Conservation (phyloP, 2,329 filamentous ascomycete species). For the Fusarium udum region DNA sequence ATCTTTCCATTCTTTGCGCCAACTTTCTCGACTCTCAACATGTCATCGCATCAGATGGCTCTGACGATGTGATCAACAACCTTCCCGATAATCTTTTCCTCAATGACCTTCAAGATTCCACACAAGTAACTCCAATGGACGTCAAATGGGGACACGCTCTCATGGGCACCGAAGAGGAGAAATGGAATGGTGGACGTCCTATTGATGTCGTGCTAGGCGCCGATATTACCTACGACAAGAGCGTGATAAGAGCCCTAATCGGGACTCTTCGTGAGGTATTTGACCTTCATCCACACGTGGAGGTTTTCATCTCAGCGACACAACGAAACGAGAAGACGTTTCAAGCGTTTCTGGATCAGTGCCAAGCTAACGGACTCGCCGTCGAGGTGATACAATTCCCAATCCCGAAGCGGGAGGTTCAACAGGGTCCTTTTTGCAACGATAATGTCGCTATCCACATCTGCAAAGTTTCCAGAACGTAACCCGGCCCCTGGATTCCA, state of each 20-base stretch:
- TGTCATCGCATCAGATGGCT: slow-evolving; percentile 78
- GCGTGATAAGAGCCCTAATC: slow-evolving; percentile 70
- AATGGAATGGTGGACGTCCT: slow-evolving; percentile 57
- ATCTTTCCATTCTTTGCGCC: slow-evolving; percentile 78
- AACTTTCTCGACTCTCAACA: slow-evolving; percentile 68
- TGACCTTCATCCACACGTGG: slow-evolving; percentile 61
- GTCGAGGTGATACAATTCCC: slow-evolving; percentile 56
- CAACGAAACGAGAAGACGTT: slow-evolving; percentile 77
- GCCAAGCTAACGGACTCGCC: slow-evolving; percentile 57
- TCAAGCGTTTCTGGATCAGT: slow-evolving; percentile 68
- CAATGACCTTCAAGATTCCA: slow-evolving; percentile 67
- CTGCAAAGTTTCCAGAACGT: slow-evolving; percentile 45
- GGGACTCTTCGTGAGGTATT: slow-evolving; percentile 72
- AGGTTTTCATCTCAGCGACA: slow-evolving; percentile 74
- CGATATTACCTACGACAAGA: slow-evolving; percentile 80
- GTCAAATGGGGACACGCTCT: slow-evolving; percentile 72
- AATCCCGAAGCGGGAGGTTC: slow-evolving; percentile 51
- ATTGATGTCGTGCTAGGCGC: slow-evolving; percentile 77
- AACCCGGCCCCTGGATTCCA: slow-evolving; percentile 7
- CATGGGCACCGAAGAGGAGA: slow-evolving; percentile 64
- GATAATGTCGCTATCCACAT: slow-evolving; percentile 69
- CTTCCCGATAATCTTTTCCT: slow-evolving; percentile 74
- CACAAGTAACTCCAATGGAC: slow-evolving; percentile 59
- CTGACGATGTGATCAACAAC: slow-evolving; percentile 74
- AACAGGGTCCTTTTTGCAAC: slow-evolving; percentile 72